Percentiles rank a stretch among this genome's conserved stretches.
Evolutionary conservation across 2,329 filamentous ascomycete species (phyloP).

Genomic region (Aspergillus sp.): DNA sequence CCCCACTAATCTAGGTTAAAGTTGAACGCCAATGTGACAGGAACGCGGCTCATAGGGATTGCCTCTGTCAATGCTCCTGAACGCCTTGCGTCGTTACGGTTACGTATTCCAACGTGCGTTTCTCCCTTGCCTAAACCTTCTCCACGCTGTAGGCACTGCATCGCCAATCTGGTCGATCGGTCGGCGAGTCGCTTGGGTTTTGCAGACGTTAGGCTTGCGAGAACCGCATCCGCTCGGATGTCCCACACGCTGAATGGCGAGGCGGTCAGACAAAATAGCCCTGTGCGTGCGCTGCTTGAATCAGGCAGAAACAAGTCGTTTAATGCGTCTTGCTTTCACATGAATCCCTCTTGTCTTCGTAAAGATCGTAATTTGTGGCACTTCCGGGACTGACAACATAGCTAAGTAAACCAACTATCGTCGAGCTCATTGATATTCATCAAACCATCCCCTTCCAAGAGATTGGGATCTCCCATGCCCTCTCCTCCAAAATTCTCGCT

Average conservation of each 20-base stretch:
- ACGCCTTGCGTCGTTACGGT: slow-evolving; percentile 12
- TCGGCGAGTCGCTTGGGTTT: not conserved
- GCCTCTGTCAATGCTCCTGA: too few species aligned
- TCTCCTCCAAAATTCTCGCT: slow-evolving; percentile 36
- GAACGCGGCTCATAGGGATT: too few species aligned
- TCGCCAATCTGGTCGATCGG: not conserved
- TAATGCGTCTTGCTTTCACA: not conserved
- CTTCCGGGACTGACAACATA: not conserved
- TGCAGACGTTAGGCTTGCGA: not conserved
- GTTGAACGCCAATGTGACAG: slow-evolving; percentile 7
- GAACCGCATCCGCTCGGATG: too few species aligned
- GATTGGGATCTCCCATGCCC: slow-evolving; percentile 27
- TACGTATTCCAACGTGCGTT: slow-evolving; percentile 3
- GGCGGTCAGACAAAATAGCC: too few species aligned
- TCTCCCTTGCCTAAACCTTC: slow-evolving; percentile 4
- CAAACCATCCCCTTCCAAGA: slow-evolving; percentile 36
- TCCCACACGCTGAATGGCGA: too few species aligned
- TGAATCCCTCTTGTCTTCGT: too few species aligned
- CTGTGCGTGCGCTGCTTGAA: not conserved
- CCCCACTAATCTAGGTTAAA: slow-evolving; percentile 9
- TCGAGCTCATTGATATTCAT: slow-evolving; percentile 42
- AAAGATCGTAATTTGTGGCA: slow-evolving; percentile 5
- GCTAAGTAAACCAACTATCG: slow-evolving; percentile 37
- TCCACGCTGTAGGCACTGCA: not conserved
- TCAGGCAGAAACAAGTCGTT: not conserved